Percentiles rank a stretch among this genome's conserved stretches.
phyloP scores from a whole-genome alignment of 805 yeast species.

The Teunomyces gatunensis region DNA sequence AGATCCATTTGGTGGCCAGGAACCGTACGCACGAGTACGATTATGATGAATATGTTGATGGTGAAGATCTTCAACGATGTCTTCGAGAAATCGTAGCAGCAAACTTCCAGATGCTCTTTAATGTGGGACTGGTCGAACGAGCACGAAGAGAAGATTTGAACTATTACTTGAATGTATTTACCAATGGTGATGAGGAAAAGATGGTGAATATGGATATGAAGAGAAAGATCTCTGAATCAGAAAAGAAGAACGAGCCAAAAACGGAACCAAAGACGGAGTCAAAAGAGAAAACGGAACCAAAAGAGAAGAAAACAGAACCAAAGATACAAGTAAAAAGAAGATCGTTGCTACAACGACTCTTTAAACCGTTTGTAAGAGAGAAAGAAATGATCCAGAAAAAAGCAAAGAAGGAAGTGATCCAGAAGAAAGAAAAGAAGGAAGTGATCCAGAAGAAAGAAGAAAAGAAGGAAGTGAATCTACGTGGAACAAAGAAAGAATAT shows the following conservation, averaged over 20 bases:
- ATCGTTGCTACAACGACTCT: too few relatives aligned
- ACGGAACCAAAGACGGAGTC: neutral
- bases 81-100: constrained; percentile 22
- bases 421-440: neutral
- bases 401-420: neutral
- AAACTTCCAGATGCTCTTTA: constrained; percentile 15
- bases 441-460: constrained; percentile 2
- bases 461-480: neutral
- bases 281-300: neutral
- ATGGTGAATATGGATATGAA: neutral
- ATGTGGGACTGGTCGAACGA: too few relatives aligned
- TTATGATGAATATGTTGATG: constrained; percentile 14
- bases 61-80: constrained; percentile 5
- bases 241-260: neutral
- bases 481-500: constrained; percentile 15
- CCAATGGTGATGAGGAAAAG: neutral
- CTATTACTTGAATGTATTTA: constrained; percentile 10
- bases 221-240: neutral
- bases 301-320: too few relatives aligned
- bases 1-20: constrained; percentile 15
- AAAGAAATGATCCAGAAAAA: constrained; percentile 1
- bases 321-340: too few relatives aligned
- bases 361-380: neutral
- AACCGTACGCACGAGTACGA: constrained; percentile 15
- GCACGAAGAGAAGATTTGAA: constrained; percentile 17